Conservation (phyloP, 768 basidiomycete species). For the Leucocoprinus birnbaumii region DNA sequence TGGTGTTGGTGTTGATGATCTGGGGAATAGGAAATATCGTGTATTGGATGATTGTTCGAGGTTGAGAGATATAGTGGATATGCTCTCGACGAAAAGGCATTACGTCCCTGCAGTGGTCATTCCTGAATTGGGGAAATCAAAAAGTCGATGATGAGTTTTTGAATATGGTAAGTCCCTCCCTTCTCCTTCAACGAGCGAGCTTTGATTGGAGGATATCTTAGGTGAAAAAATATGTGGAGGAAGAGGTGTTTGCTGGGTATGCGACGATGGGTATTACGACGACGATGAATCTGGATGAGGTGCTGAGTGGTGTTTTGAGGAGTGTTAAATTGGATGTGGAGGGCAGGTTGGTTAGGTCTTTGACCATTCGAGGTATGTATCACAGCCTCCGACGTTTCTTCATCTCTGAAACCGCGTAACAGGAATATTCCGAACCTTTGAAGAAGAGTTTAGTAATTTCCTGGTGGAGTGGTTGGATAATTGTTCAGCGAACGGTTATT, state of each 20-base stretch:
- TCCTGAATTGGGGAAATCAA: conserved; percentile 46
- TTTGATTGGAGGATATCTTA: conserved; percentile 19
- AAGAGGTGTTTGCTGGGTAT: conserved; percentile 36
- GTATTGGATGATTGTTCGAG: conserved; percentile 71
- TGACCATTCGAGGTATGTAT: conserved; percentile 43
- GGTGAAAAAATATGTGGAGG: conserved; percentile 47
- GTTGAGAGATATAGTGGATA: conserved; percentile 58
- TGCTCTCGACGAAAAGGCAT: conserved; percentile 50
- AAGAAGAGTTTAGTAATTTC: conserved; percentile 34
- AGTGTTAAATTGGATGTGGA: conserved; percentile 49
- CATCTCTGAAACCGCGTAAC: background rate
- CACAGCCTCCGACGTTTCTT: background rate
- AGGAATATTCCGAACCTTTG: conserved; percentile 41
- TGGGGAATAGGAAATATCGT: conserved; percentile 55
- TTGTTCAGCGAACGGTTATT: conserved; percentile 35
- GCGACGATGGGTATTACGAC: conserved; percentile 46
- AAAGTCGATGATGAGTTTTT: conserved; percentile 45
- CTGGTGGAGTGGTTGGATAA: conserved; percentile 46
- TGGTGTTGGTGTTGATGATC: conserved; percentile 6
- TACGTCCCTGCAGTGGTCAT: conserved; percentile 63
- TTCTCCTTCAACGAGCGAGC: background rate
- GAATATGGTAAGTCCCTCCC: conserved; percentile 48
- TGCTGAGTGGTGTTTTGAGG: conserved; percentile 41
- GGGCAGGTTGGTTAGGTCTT: conserved; percentile 49
- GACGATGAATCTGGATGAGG: conserved; percentile 56